Percentiles rank a stretch among this genome's conserved stretches.
phyloP scores from a whole-genome alignment of 768 basidiomycete genomes.

The Calvatia gigantea region DNA sequence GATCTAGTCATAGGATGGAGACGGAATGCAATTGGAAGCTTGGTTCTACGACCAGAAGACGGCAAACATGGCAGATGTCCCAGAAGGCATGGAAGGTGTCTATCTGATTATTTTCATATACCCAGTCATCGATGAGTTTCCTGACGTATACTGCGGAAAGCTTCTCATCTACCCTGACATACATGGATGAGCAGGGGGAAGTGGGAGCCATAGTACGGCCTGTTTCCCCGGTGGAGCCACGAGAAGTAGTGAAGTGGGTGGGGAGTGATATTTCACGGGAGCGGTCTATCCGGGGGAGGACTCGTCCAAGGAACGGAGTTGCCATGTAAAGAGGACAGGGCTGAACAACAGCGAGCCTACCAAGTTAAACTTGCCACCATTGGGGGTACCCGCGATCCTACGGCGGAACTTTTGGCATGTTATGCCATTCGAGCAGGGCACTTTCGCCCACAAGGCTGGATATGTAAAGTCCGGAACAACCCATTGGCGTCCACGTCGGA shows the following conservation, averaged over 20 bases:
- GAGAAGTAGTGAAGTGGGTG: conserved; percentile 3
- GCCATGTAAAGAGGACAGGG: not conserved
- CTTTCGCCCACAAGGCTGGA: conserved; percentile 2
- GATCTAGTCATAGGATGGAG: not conserved
- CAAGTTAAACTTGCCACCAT: not conserved
- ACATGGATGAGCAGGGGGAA: not conserved
- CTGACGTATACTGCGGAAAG: not conserved
- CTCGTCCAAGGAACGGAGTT: not conserved
- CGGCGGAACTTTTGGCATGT: not conserved
- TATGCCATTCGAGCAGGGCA: conserved; percentile 6
- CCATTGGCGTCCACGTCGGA: not conserved
- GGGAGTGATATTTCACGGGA: not conserved
- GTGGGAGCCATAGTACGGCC: not conserved
- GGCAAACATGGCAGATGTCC: not conserved
- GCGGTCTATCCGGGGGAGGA: not conserved
- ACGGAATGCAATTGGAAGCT: conserved; percentile 4
- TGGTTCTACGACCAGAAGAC: not conserved
- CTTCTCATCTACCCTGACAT: not conserved
- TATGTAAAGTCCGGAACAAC: conserved; percentile 5
- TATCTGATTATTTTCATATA: conserved; percentile 5
- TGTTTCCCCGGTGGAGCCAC: not conserved
- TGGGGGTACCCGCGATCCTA: not conserved
- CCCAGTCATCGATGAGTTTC: not conserved
- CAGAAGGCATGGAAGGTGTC: conserved; percentile 1
- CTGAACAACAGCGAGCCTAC: not conserved